Base-by-base conservation (phyloP, 352 stramenopile species). In the Pythium utonaiense region DNA sequence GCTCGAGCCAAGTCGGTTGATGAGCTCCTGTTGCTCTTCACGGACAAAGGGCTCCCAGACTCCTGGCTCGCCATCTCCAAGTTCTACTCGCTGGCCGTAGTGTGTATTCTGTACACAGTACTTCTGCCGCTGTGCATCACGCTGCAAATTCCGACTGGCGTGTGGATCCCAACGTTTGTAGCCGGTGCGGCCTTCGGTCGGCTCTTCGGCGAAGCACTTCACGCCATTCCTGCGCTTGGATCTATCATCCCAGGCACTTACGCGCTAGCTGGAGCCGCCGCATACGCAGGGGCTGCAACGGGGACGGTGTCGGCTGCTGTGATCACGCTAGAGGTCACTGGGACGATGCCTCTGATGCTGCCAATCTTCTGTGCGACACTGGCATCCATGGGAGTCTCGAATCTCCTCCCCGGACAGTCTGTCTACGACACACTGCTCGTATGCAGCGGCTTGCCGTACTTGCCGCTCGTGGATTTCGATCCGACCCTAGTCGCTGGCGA, bases 111-210 rank as follows among this genome's bases (percentile, higher is more conserved):
- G 10, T 86, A 89, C 58, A 65, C 80, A 22, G 59, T 91, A 14
- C 52, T 95, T 42, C 60, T 95, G 1, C 84, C 86, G 47, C 62
- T 96, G 27, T 93, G 82, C 45, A 93, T 95, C 54, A 93, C 83
- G 7, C 70, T 96, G 1, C 74, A 77, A 12, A 71, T 96, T 13
- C 87, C 88, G 8, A 91, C 83, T 4, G 87, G 88, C 27, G 85
- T 95, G 48, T 93, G 84, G 75, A 60, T 96, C 6, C 88, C 88
- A 17, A 88, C 83, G 3, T 96, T 96, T 49, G 88, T 91, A n/a
- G 76, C 83, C 3, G 88, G 88, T 21, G 88, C 84, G 41, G 74
- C 82, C 8, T 86, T 95, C 27, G 88, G 88, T 9, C 75, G 88
- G 1, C 66, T 95, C 22, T 92, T 88, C 57, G 88, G 86, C 44